These are phyloP conservation scores for Acanthamoeba lenticulata DNA, from an alignment of 208 protist genomes.

Conservation along the genomic window DNA sequence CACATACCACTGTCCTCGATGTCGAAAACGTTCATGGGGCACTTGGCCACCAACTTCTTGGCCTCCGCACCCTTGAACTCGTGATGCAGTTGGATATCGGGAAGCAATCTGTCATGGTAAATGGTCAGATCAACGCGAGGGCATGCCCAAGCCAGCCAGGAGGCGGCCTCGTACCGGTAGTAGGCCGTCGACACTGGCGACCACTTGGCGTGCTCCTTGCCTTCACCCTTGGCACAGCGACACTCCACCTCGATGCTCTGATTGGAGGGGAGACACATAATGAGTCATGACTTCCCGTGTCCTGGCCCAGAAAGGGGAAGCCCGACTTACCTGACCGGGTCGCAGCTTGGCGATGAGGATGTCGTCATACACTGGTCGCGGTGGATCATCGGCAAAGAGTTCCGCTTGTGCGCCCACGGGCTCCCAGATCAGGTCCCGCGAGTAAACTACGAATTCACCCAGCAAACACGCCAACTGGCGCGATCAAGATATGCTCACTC, in stretches of 20 bases:
- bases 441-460: constrained; percentile 93
- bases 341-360: constrained; percentile 97
- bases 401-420: constrained; percentile 88
- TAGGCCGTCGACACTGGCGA: constrained; percentile 96
- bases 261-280: not conserved
- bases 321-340: constrained; percentile 94
- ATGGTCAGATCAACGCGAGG: constrained; percentile 69
- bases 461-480: not conserved
- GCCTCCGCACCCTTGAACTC: constrained; percentile 88
- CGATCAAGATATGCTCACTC: not conserved
- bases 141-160: not conserved
- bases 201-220: constrained; percentile 98
- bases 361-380: constrained; percentile 95
- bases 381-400: constrained; percentile 83
- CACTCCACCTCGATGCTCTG: constrained; percentile 91
- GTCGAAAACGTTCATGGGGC: constrained; percentile 95
- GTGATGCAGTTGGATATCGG: constrained; percentile 91
- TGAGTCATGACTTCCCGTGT: not conserved
- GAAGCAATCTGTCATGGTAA: constrained; percentile 87
- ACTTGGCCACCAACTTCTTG: constrained; percentile 89
- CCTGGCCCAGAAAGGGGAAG: no score
- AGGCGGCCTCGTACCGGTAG: constrained; percentile 86
- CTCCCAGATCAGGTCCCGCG: constrained; percentile 92
- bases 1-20: constrained; percentile 87
- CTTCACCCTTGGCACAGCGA: constrained; percentile 96